Percentiles rank a stretch among this genome's conserved stretches.
phyloP scores from a whole-genome alignment of 1,284 basidiomycete species.

The Ustilago hordei region DNA sequence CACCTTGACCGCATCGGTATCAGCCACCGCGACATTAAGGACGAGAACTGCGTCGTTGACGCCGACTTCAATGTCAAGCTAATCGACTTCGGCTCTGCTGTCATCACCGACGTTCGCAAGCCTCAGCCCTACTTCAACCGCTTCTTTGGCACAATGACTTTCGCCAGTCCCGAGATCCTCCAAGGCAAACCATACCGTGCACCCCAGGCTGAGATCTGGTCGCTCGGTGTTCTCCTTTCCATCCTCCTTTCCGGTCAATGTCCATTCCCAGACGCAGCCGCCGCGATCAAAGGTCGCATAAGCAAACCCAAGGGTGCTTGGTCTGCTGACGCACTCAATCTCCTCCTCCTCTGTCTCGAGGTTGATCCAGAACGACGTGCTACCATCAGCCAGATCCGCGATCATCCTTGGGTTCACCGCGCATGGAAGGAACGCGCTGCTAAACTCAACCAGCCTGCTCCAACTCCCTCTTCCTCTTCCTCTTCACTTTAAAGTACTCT shows the following conservation, averaged over 20 bases:
- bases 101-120: constrained; percentile 77
- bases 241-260: constrained; percentile 87
- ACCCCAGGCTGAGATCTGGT: constrained; percentile 88
- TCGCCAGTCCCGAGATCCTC: constrained; percentile 78
- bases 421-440: constrained; percentile 57
- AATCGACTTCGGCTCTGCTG: constrained; percentile 91
- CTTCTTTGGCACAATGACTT: constrained; percentile 66
- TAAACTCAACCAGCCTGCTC: constrained; percentile 17
- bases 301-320: constrained; percentile 54
- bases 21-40: constrained; percentile 91
- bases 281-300: constrained; percentile 75
- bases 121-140: constrained; percentile 77
- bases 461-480: neutral
- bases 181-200: constrained; percentile 77
- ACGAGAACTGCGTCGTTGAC: constrained; percentile 88
- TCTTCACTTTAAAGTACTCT: neutral
- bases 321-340: constrained; percentile 71
- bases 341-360: constrained; percentile 81
- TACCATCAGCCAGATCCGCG: constrained; percentile 79
- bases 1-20: constrained; percentile 83
- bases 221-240: constrained; percentile 86
- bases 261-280: constrained; percentile 81
- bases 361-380: constrained; percentile 78
- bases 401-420: constrained; percentile 79
- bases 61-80: constrained; percentile 77